A percentile compares a stretch with the other conserved stretches of the same genome.
These are phyloP conservation scores for Clitocybe nebularis DNA, from an alignment of 1,284 basidiomycete species.

Conservation along the genomic window DNA sequence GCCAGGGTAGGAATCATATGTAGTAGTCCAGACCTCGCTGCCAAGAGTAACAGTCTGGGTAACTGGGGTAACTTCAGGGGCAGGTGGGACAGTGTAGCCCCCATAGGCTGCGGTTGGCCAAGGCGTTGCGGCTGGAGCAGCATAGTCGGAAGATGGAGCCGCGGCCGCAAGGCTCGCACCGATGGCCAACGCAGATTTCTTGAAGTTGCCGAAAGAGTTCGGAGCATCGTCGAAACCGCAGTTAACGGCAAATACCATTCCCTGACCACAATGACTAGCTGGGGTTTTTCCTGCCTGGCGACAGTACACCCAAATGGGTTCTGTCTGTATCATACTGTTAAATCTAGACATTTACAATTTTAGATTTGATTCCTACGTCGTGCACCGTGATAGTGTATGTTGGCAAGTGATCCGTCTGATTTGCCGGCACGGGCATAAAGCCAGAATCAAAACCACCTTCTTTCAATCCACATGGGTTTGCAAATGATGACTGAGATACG, in stretches of 20 bases:
- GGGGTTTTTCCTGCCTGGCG: conserved; percentile 36
- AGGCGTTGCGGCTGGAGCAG: conserved; percentile 23
- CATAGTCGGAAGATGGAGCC: conserved; percentile 23
- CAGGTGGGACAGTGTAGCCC: conserved; percentile 44
- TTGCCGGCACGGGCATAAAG: conserved; percentile 51
- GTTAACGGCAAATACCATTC: conserved; percentile 67
- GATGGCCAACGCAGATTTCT: conserved; percentile 45
- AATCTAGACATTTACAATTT: not conserved
- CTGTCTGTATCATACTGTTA: conserved; percentile 27
- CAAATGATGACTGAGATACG: conserved; percentile 55
- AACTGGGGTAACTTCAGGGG: conserved; percentile 30
- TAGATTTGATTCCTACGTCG: conserved; percentile 35
- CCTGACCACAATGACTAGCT: conserved; percentile 52
- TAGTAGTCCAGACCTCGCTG: conserved; percentile 45
- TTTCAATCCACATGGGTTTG: conserved; percentile 43
- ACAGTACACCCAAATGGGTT: conserved; percentile 53
- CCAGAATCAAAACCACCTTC: conserved; percentile 53
- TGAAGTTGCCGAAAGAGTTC: conserved; percentile 58
- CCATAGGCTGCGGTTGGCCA: conserved; percentile 42
- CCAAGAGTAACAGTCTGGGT: conserved; percentile 37
- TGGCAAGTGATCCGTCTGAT: conserved; percentile 44
- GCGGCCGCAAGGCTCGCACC: conserved; percentile 41
- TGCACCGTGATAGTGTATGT: conserved; percentile 54
- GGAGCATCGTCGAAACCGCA: conserved; percentile 45
- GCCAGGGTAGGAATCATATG: conserved; percentile 49